phyloP scores from a whole-genome alignment of 495 filamentous ascomycete genomes.

The Choiromyces venosus region DNA sequence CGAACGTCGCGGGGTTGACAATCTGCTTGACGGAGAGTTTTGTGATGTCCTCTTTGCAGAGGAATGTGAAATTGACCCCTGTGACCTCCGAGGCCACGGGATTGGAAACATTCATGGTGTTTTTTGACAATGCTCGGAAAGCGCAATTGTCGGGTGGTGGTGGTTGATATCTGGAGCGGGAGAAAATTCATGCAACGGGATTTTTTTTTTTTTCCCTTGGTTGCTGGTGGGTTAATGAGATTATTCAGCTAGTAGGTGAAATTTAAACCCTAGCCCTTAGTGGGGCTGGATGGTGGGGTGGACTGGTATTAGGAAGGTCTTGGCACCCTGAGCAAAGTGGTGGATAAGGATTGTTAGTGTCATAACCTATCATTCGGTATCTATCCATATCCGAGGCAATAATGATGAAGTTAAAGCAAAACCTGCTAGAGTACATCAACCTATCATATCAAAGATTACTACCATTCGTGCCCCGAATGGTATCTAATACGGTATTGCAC shows the following conservation, averaged over 20 bases:
- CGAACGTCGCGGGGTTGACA: conserved; percentile 81
- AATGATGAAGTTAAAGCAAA: too few species aligned
- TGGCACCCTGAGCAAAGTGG: background rate
- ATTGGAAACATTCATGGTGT: conserved; percentile 66
- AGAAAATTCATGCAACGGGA: background rate
- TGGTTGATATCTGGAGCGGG: background rate
- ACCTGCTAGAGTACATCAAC: background rate
- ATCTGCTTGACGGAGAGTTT: conserved; percentile 87
- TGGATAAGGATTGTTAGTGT: background rate
- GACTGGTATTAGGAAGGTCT: background rate
- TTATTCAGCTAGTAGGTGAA: background rate
- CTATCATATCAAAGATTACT: background rate
- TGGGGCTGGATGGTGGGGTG: too few species aligned
- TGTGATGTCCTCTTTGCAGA: conserved; percentile 74
- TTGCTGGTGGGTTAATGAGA: background rate
- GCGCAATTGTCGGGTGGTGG: background rate
- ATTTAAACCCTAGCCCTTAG: background rate
- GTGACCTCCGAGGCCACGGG: conserved; percentile 78
- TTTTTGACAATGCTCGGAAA: background rate
- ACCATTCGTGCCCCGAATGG: background rate
- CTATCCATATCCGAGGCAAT: background rate
- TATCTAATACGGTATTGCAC: too few species aligned
- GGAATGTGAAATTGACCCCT: conserved; percentile 82
- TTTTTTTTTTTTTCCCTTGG: background rate
- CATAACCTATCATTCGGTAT: background rate